A percentile compares a stretch with the other conserved stretches of the same genome.
These are phyloP conservation scores for Prunus fruticosa DNA, from an alignment of 306 rosid species.

Conservation along the genomic window DNA sequence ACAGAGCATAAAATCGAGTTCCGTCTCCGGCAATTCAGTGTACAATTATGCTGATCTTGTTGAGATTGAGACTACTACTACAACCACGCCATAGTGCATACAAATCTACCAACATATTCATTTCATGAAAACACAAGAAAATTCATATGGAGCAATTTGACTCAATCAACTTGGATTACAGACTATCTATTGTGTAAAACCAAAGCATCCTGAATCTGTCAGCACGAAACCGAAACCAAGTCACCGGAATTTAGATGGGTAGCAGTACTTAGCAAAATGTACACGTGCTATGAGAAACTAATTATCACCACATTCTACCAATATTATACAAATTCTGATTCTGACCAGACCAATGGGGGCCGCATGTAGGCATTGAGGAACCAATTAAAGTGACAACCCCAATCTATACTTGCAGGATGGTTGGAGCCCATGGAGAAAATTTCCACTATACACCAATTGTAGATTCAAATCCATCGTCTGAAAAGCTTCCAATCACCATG, in stretches of 20 bases:
- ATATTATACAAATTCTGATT: constrained; percentile 58
- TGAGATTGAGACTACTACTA: neutral
- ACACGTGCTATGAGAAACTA: constrained; percentile 55
- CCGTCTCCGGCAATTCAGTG: neutral
- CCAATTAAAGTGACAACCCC: constrained; percentile 12
- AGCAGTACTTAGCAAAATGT: constrained; percentile 66
- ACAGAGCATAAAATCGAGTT: neutral
- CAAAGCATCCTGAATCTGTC: constrained; percentile 67
- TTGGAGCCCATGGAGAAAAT: constrained; percentile 21
- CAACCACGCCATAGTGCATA: neutral
- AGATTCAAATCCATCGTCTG: constrained; percentile 23
- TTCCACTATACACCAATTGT: constrained; percentile 35
- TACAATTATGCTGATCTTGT: neutral
- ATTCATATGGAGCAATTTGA: constrained; percentile 10
- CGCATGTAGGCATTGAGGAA: neutral
- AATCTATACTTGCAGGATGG: constrained; percentile 10
- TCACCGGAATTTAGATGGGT: constrained; percentile 40
- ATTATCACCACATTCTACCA: constrained; percentile 49
- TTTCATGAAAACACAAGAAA: neutral
- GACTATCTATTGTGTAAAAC: constrained; percentile 39
- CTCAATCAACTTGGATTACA: constrained; percentile 50
- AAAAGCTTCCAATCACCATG: constrained; percentile 20
- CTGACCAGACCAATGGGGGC: constrained; percentile 30
- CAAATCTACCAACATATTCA: neutral
- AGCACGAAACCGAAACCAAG: constrained; percentile 40